A percentile compares a stretch with the other conserved stretches of the same genome.
Evolutionary conservation across 306 rosid genomes (phyloP).

Genomic region (Sindora glabra): DNA sequence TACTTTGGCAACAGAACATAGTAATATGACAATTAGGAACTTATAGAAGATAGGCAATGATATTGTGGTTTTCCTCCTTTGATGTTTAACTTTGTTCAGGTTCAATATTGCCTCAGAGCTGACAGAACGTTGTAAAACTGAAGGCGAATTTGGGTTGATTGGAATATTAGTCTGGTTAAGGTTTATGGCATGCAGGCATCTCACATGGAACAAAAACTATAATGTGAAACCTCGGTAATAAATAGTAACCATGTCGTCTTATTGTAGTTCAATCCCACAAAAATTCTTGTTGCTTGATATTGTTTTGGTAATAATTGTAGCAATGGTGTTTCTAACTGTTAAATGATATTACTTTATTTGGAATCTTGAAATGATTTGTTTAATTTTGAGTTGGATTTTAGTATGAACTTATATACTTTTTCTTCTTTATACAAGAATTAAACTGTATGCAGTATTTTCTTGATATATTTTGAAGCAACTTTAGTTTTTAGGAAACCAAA

Average conservation of each 20-base stretch:
- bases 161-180: slow-evolving; percentile 37
- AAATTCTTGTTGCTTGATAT: neutral
- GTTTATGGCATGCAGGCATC: slow-evolving; percentile 33
- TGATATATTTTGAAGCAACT: neutral
- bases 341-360: neutral
- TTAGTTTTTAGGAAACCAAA: neutral
- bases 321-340: neutral
- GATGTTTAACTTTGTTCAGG: slow-evolving; percentile 3
- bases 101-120: slow-evolving; percentile 30
- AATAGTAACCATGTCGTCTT: neutral
- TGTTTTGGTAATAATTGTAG: neutral
- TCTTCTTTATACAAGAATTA: neutral
- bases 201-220: slow-evolving; percentile 32
- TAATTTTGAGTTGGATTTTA: neutral
- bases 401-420: neutral
- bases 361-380: neutral
- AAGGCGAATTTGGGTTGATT: slow-evolving; percentile 21
- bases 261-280: neutral
- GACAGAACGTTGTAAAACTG: slow-evolving; percentile 21
- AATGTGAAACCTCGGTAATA: slow-evolving; percentile 37
- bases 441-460: neutral
- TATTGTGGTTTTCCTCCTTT: neutral
- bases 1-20: neutral
- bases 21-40: neutral
- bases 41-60: neutral